Percentiles rank a stretch among this genome's conserved stretches.
These are phyloP conservation scores for Gypsophila paniculata DNA, from an alignment of 179 eudicot species.

Conservation along the genomic window DNA sequence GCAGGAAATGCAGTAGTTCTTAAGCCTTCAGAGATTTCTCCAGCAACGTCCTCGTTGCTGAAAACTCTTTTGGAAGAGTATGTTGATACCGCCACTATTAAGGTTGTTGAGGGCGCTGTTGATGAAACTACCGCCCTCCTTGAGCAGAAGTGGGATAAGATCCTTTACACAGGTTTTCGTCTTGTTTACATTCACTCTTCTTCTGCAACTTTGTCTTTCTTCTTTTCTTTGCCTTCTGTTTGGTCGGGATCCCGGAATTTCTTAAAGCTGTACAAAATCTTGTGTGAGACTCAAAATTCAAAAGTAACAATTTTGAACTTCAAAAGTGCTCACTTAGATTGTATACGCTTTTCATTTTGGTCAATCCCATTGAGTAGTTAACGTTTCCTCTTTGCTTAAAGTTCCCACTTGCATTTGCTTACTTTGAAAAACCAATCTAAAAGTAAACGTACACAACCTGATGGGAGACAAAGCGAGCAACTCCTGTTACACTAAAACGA, in stretches of 20 bases:
- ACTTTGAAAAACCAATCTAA: no score
- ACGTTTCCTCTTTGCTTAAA: no score
- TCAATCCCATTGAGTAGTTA: no score
- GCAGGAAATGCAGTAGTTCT: conserved; percentile 52
- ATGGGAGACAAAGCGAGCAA: no score
- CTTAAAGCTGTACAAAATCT: not conserved
- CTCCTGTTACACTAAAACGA: not conserved
- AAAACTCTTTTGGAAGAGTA: conserved; percentile 56
- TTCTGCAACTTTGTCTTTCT: not conserved
- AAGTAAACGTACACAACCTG: no score
- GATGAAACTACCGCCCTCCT: conserved; percentile 74
- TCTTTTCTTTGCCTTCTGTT: conserved; percentile 1
- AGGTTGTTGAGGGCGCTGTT: conserved; percentile 78
- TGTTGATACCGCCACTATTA: conserved; percentile 57
- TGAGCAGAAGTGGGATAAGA: conserved; percentile 95
- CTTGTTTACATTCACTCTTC: not conserved
- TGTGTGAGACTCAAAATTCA: not conserved
- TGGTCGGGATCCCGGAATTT: not conserved
- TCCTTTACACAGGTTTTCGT: conserved; percentile 72
- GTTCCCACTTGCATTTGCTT: no score
- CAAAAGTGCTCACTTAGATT: no score
- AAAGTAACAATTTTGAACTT: no score
- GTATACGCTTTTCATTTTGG: no score
- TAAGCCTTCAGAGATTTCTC: conserved; percentile 47
- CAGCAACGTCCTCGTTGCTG: conserved; percentile 45